Evolutionary conservation across 2,329 filamentous ascomycete species (phyloP).

Genomic region (Scedosporium apiospermum): DNA sequence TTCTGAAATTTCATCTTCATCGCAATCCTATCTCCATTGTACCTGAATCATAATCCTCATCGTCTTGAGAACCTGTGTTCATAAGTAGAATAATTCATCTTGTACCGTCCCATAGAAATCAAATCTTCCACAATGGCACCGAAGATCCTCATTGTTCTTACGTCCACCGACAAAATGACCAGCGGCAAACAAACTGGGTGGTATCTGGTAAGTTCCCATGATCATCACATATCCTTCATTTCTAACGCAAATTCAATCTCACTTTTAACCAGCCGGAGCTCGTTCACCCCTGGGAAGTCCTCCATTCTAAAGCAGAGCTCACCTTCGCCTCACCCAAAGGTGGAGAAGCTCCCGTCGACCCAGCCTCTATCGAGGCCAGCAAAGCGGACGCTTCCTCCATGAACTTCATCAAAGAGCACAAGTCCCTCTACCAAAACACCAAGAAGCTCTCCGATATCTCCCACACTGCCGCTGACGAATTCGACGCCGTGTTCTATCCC

Average conservation of each 20-base stretch:
- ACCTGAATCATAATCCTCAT: too few species aligned
- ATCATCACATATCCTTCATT: not conserved
- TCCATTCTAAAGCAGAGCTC: conserved; percentile 43
- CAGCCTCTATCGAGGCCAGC: conserved; percentile 43
- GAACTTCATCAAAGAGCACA: conserved; percentile 47
- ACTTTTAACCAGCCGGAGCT: conserved; percentile 41
- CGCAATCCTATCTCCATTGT: too few species aligned
- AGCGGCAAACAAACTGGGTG: conserved; percentile 54
- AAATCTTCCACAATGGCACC: conserved; percentile 30
- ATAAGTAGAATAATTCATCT: not conserved
- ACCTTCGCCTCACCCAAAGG: conserved; percentile 53
- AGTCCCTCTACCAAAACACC: conserved; percentile 55
- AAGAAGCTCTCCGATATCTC: conserved; percentile 44
- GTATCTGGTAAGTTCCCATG: conserved; percentile 47
- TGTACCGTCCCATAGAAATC: not conserved
- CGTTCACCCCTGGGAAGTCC: conserved; percentile 53
- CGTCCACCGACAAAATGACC: conserved; percentile 44
- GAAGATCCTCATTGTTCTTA: conserved; percentile 63
- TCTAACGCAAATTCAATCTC: not conserved
- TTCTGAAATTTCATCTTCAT: too few species aligned
- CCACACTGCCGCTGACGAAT: conserved; percentile 44
- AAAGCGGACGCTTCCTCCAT: conserved; percentile 40
- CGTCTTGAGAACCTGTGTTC: not conserved
- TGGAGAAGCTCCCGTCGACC: conserved; percentile 53
- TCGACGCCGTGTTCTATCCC: conserved; percentile 51